Percentiles rank a stretch among this genome's conserved stretches.
Conservation (phyloP, 78 protist species). For the Speleostelium caveatum region DNA sequence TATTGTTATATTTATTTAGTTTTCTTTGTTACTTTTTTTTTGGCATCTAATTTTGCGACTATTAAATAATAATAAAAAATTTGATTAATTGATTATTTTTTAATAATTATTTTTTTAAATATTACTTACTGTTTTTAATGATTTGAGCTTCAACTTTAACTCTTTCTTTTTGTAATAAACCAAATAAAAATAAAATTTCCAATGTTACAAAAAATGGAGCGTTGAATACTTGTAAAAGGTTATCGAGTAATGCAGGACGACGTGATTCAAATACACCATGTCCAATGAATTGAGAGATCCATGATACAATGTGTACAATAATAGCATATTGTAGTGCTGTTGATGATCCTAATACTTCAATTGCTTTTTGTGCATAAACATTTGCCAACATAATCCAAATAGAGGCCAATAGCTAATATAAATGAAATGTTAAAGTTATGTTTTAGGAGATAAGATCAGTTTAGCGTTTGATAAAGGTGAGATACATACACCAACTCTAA, state of each 20-base stretch:
- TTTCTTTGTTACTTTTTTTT: no score
- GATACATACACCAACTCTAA: constrained; percentile 71
- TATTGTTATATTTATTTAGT: no score
- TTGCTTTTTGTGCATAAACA: constrained; percentile 18
- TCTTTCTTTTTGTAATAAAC: constrained; percentile 27
- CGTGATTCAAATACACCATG: constrained; percentile 61
- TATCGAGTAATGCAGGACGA: constrained; percentile 56
- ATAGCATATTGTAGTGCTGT: constrained; percentile 6
- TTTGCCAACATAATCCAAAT: constrained; percentile 44
- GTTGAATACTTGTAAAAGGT: constrained; percentile 68
- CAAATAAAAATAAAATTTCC: constrained; percentile 34
- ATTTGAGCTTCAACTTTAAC: constrained; percentile 13
- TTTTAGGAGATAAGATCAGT: no score
- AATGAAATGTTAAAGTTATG: neutral
- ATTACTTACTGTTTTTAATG: constrained; percentile 7
- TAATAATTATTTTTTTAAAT: no score
- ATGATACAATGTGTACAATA: constrained; percentile 31
- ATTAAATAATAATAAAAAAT: no score
- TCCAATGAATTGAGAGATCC: constrained; percentile 61
- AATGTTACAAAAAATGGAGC: constrained; percentile 78
- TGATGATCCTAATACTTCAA: neutral
- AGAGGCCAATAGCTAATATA: constrained; percentile 16
- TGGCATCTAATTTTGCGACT: no score
- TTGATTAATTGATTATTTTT: no score
- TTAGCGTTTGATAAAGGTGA: no score